Evolutionary conservation across 2,329 filamentous ascomycete genomes (phyloP), one percentile per base, ranked within the genome.

Genomic region (Pseudogymnoascus sp.): DNA sequence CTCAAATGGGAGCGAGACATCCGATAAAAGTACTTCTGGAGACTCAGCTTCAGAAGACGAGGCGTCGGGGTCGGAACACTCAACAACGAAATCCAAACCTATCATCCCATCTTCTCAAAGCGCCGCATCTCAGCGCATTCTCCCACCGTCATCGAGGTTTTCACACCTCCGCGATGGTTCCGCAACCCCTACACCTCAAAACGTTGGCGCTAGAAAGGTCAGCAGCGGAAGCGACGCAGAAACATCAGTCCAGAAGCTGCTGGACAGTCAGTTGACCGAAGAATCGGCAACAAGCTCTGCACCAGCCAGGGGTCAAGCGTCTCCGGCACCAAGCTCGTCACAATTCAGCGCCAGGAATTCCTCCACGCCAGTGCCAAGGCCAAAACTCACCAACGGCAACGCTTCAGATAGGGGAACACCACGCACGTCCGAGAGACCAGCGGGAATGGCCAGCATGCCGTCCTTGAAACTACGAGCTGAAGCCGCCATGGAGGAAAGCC

Each of bases 1-100:
- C 57, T 36, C 31, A 26, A 37, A 42, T 40, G 59, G 39, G 18
- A 61, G 59, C 26, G 59, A 61, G 34, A 40, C 59, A n/a, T 61
- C 59, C 16, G 59, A 61, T 10, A 42, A 42, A 61, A 61, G 59
- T n/a, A 26, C 34, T 40, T 61, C 39, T 7, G 59, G 36, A 5
- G 36, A 61, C 3, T 61, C 59, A 18, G 39, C 59, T 11, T 31
- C 59, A 26, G 59, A 61, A 26, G 36, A 61, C 34, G 36, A 61
- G 16, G 59, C 34, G 11, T 57, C 29, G 2, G 51, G 5, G 29
- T 36, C 51, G 10, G 51, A 57, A 8, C 29, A 34, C 16, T 57
- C 36, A 61, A 16, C 59, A 26, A 29, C 34, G 12, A 16, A 6
- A 16, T 31, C 59, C 7, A 61, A 61, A 18, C 39, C 36, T 40